Base-by-base conservation (phyloP, 768 basidiomycete genomes). In the Boletales sp. region DNA sequence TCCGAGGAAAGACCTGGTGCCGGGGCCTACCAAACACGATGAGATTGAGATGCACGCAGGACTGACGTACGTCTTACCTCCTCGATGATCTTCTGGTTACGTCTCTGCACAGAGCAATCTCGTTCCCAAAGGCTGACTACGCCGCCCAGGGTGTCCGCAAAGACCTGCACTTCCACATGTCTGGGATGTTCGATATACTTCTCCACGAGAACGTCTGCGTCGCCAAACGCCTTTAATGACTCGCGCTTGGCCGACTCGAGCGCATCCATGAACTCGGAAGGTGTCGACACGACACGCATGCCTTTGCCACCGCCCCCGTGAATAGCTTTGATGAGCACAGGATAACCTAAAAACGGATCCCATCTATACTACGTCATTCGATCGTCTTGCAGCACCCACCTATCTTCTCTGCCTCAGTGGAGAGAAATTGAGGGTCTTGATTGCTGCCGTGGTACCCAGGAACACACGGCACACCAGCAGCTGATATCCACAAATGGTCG, bases 231-330 rank as follows among this genome's bases (percentile, higher is more conserved):
- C 67, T 95, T 97, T 42, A 77, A 63, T 5, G 93, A 88, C 68
- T 97, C 94, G 42, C 94, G 82, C 63, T 91, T 82, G 2, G 94
- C 94, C n/a, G 89, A 89, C 34, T 79, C 79, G 7, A 97, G 74
- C 3, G 88, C 86, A 53, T 92, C 90, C 53, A 78, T 69, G 58
- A 97, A 95, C 14, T 85, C 83, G 37, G 74, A 73, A n/a, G 77
- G 69, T 3, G 79, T 75, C 19, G 79, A 70, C 3, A 92, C 90
- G 10, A 82, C 83, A 38, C 92, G 85, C 93, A 97, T 97, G 38
- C 94, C 94, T 65, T 97, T 97, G 2, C 94, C 94, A 7, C 94
- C 94, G 15, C 94, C 94, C 21, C 94, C 94, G 56, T 94, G 87
- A 40, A 94, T 86, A n/a, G 94, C 94, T 64, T 97, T 97, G 69